These are phyloP conservation scores for Fusarium sp. DNA, from an alignment of 2,329 filamentous ascomycete genomes.

Conservation along the genomic window DNA sequence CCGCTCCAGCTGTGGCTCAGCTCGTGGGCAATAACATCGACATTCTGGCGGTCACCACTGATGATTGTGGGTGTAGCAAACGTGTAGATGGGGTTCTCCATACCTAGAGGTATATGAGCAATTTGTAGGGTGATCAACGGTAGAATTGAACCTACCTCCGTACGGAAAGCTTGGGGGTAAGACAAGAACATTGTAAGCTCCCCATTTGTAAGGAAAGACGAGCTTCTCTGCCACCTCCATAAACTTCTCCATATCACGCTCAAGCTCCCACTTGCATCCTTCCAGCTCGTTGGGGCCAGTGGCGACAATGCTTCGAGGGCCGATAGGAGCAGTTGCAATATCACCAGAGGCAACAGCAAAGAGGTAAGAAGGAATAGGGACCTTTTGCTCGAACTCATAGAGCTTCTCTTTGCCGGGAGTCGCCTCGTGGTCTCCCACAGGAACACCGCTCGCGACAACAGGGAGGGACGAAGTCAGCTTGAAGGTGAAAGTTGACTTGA, in stretches of 20 bases:
- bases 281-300: slow-evolving; percentile 89
- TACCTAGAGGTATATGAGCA: slow-evolving; percentile 60
- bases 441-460: slow-evolving; percentile 90
- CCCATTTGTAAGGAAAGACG: slow-evolving; percentile 92
- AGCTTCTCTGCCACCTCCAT: slow-evolving; percentile 85
- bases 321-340: slow-evolving; percentile 86
- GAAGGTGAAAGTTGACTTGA: slow-evolving; percentile 95
- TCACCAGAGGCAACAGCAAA: slow-evolving; percentile 93
- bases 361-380: slow-evolving; percentile 93
- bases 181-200: slow-evolving; percentile 92
- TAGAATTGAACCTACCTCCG: slow-evolving; percentile 67
- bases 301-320: slow-evolving; percentile 84
- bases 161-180: slow-evolving; percentile 92
- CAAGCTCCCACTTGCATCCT: slow-evolving; percentile 90
- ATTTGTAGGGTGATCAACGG: neutral
- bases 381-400: slow-evolving; percentile 89
- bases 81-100: slow-evolving; percentile 95
- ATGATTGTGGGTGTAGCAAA: slow-evolving; percentile 96
- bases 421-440: slow-evolving; percentile 60
- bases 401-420: slow-evolving; percentile 66
- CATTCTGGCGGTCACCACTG: slow-evolving; percentile 88
- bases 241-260: slow-evolving; percentile 91
- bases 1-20: slow-evolving; percentile 85
- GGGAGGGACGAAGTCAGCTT: slow-evolving; percentile 87
- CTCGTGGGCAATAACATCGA: slow-evolving; percentile 96